These are phyloP conservation scores for Afroboletus lepidellus DNA, from an alignment of 1,284 basidiomycete species.

Conservation along the genomic window DNA sequence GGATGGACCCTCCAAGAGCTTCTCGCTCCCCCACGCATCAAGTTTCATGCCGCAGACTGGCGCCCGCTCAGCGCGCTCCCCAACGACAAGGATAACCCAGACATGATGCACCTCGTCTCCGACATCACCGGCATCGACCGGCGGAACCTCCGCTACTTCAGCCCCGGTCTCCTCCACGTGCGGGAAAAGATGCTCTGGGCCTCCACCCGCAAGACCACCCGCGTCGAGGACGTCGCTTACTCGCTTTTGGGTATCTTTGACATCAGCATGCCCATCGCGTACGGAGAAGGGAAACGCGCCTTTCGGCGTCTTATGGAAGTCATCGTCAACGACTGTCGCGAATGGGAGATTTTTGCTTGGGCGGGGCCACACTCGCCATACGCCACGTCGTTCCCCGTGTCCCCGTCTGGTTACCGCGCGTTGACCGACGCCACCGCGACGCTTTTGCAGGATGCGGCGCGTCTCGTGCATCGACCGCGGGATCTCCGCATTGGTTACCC, in stretches of 20 bases:
- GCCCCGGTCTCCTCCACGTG: constrained; percentile 16
- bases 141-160: constrained; percentile 13
- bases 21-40: constrained; percentile 21
- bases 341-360: constrained; percentile 23
- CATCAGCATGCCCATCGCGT: constrained; percentile 23
- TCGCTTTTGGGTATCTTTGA: constrained; percentile 25
- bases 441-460: neutral
- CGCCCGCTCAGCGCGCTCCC: neutral
- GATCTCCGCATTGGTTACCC: constrained; percentile 16
- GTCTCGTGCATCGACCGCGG: constrained; percentile 8
- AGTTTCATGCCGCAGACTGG: constrained; percentile 21
- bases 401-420: constrained; percentile 17
- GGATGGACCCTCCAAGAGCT: constrained; percentile 19
- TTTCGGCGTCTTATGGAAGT: constrained; percentile 26
- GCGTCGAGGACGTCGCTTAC: constrained; percentile 21
- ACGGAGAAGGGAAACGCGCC: constrained; percentile 26
- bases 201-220: constrained; percentile 18
- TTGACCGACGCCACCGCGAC: neutral
- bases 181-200: constrained; percentile 26
- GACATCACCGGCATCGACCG: constrained; percentile 8
- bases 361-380: constrained; percentile 21
- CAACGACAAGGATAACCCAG: constrained; percentile 21
- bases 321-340: constrained; percentile 15
- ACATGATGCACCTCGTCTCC: constrained; percentile 7
- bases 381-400: constrained; percentile 19